A percentile compares a stretch with the other conserved stretches of the same genome.
Conservation (phyloP, 805 yeast species). For the Candida boleticola region DNA sequence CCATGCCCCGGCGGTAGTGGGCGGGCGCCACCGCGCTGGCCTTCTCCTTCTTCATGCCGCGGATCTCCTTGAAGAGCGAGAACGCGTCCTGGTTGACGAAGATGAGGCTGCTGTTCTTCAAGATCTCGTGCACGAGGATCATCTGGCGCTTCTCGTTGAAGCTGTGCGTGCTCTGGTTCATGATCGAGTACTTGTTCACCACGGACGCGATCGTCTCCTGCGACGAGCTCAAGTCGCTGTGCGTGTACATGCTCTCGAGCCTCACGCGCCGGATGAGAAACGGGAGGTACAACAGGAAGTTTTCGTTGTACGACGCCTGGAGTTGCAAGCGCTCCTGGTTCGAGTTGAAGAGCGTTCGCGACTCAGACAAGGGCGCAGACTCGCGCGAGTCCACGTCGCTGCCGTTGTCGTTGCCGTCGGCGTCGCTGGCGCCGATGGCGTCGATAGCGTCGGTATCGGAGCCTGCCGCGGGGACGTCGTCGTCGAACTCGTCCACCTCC, state of each 20-base stretch:
- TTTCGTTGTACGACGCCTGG: constrained; percentile 36
- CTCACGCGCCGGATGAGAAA: constrained; percentile 33
- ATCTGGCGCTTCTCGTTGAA: constrained; percentile 28
- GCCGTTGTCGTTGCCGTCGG: too few relatives aligned
- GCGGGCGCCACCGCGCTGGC: constrained; percentile 32
- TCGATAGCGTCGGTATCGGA: too few relatives aligned
- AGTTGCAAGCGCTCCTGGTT: constrained; percentile 25
- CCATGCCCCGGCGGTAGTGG: constrained; percentile 29
- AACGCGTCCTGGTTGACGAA: constrained; percentile 31
- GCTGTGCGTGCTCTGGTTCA: constrained; percentile 18
- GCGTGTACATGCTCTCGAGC: constrained; percentile 12
- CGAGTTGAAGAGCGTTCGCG: constrained; percentile 31
- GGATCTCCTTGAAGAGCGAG: constrained; percentile 24
- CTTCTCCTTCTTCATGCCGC: constrained; percentile 19
- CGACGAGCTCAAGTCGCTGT: constrained; percentile 1
- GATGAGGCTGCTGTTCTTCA: constrained; percentile 26
- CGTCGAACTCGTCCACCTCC: too few relatives aligned
- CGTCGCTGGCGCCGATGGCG: too few relatives aligned
- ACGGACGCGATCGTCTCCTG: constrained; percentile 3
- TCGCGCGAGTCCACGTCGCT: constrained; percentile 4
- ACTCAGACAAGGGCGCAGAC: constrained; percentile 31
- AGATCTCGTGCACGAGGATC: constrained; percentile 31
- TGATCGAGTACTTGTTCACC: constrained; percentile 10
- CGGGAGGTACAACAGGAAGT: constrained; percentile 37
- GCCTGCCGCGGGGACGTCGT: too few relatives aligned